Evolutionary conservation across 257 asterid genomes (phyloP).

Genomic region (Salvia hispanica): DNA sequence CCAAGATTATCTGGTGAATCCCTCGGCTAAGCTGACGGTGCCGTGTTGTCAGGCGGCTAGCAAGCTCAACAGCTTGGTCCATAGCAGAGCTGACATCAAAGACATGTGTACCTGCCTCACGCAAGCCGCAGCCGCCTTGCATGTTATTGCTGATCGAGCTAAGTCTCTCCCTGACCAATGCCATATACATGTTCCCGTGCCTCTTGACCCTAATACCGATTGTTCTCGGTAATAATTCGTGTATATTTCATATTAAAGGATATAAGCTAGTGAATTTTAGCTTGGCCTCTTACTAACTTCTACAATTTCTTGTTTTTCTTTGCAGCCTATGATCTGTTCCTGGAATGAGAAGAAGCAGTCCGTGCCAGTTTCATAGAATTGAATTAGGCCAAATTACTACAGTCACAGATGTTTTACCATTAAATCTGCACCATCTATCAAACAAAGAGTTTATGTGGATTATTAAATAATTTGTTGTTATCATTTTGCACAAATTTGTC

Average conservation of each 20-base stretch:
- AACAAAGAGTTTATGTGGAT: neutral
- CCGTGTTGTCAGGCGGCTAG: conserved; percentile 1
- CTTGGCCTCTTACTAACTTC: neutral
- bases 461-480: neutral
- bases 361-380: neutral
- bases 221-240: neutral
- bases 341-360: neutral
- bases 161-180: neutral
- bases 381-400: no score
- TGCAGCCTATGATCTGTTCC: neutral
- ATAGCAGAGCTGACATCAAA: neutral
- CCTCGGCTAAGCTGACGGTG: neutral
- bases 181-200: conserved; percentile 3
- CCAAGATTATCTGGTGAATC: neutral
- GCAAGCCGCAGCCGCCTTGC: conserved; percentile 2
- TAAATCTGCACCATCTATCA: no score
- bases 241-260: no score
- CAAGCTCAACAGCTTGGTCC: neutral
- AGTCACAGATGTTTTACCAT: no score
- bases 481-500: no score
- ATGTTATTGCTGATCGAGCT: neutral
- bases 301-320: neutral
- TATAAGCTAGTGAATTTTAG: no score
- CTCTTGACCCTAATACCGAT: conserved; percentile 2
- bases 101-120: conserved; percentile 4